Base-by-base conservation (phyloP, 352 stramenopile genomes). In the Thalassiosira hispida region DNA sequence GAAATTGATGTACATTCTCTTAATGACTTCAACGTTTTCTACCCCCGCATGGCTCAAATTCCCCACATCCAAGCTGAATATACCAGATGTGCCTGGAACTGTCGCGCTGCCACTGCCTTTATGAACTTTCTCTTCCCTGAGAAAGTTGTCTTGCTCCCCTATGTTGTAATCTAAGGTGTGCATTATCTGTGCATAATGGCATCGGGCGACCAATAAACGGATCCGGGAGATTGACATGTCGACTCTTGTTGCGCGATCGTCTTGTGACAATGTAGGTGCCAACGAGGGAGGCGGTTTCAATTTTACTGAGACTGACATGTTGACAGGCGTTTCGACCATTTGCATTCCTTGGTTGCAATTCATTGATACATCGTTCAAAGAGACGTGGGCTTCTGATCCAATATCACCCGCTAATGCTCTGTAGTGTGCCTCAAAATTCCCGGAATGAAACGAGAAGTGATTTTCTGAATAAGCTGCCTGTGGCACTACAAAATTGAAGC, bases 121-220 rank as follows among this genome's bases (percentile, higher is more conserved):
- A 53, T 56, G 4, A 31, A 8, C 29, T 42, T 77, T 72, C 16
- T 84, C 52, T 29, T 73, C 72, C n/a, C 81, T 75, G 27, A 88
- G 72, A 52, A 88, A 88, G 65, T 78, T 83, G 55, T 84, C 63
- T 61, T 84, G 61, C 42, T 89, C 83, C 25, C 73, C 62, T 66
- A 92, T 87, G 67, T 95, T 95, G 22, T 83, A 75, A 53, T 89
- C 81, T 31, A 94, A 59, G 16, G 84, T 93, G 42, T 82, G 47
- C 68, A 94, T 89, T 0, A 93, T 85, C 60, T 93, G 88, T 4
- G 74, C 66, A 72, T 93, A 95, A 70, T 95, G 83, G 60, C 69
- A 71, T 53, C 78, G 79, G 42, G 82, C 79, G 25, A 95, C 27
- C 25, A 87, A 16, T 51, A 95, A 88, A 22, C 51, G 59, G 55